Base-by-base conservation (phyloP, 768 basidiomycete species). In the Russula ochroleuca region DNA sequence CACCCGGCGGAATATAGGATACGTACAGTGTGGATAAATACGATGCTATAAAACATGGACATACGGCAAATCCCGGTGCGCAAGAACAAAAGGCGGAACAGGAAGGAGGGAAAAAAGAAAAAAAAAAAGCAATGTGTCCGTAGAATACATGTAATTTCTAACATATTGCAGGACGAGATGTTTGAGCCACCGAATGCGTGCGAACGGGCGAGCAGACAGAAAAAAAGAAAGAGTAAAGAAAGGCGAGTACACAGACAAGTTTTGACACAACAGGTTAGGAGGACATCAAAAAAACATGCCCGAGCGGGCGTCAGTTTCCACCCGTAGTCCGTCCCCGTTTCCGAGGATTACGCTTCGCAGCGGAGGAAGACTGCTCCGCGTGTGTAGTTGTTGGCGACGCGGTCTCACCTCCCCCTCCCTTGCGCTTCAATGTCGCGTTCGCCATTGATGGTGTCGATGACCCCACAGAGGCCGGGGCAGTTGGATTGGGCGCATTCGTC, bases 311-410 rank as follows among this genome's bases (percentile, higher is more conserved):
- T 73, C 77, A 80, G 67, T 78, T 77, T 61, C 75, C 76, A n/a
- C 75, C 80, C 67, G 74, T 74, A 67, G 79, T 82, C 73, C 84
- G 81, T 69, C 78, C 78, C 68, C 78, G 78, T 77, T 85, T 86
- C 62, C 87, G 81, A 40, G 79, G 70, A 43, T 68, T 52, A 51
- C 83, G 78, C 76, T 85, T 88, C 67, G 77, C 68, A 28, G 62
- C 41, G 79, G 73, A 43, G 78, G 81, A 65, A 80, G 69, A 65
- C 62, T 71, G 78, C 57, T 82, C 79, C 67, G 72, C 76, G 57
- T 76, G 77, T 63, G 76, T 73, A 57, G 79, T 77, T 40, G 81
- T 80, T 49, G 86, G 84, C 28, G 86, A 84, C 21, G 80, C 73
- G 64, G 75, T 73, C 63, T 78, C 75, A 50, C 56, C 59, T 10